A percentile compares a stretch with the other conserved stretches of the same genome.
phyloP scores from a whole-genome alignment of 139 green algal genomes.

The Chlorella sorokiniana region DNA sequence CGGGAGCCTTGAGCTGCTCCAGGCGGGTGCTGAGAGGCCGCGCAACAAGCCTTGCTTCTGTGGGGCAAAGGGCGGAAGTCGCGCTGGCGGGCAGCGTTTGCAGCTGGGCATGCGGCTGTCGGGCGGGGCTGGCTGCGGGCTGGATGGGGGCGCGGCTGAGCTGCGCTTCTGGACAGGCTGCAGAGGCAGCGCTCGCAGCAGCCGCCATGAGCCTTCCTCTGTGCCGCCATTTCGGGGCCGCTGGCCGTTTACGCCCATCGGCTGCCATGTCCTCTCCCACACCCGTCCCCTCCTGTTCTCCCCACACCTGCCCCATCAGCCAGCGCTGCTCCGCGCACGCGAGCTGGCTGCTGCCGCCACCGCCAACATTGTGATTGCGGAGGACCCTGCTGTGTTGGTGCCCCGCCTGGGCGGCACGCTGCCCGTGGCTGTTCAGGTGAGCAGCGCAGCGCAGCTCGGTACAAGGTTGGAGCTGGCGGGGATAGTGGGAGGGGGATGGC shows the following conservation, averaged over 20 bases:
- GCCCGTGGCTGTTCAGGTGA: constrained; percentile 67
- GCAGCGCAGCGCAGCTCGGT: neutral
- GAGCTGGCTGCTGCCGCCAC: constrained; percentile 13
- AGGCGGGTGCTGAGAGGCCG: too few species aligned
- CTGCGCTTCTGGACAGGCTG: too few species aligned
- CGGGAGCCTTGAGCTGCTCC: too few species aligned
- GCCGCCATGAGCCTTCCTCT: too few species aligned
- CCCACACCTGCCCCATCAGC: constrained; percentile 10
- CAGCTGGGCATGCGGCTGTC: too few species aligned
- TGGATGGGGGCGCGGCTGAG: too few species aligned
- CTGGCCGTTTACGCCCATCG: neutral
- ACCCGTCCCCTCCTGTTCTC: neutral
- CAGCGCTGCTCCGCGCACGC: constrained; percentile 22
- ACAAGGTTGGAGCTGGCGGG: neutral
- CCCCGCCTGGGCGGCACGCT: constrained; percentile 61
- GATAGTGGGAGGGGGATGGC: neutral
- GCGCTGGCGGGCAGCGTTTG: too few species aligned
- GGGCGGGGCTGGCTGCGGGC: too few species aligned
- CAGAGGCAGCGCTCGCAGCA: too few species aligned
- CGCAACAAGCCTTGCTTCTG: too few species aligned
- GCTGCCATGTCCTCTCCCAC: neutral
- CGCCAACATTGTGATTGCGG: constrained; percentile 12
- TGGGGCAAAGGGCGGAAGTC: too few species aligned
- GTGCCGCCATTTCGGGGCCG: neutral
- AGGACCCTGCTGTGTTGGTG: constrained; percentile 49